Percentiles rank a stretch among this genome's conserved stretches.
These are phyloP conservation scores for Actinomortierella wolfii DNA, from an alignment of 371 early-diverging fungal genomes.

Conservation along the genomic window DNA sequence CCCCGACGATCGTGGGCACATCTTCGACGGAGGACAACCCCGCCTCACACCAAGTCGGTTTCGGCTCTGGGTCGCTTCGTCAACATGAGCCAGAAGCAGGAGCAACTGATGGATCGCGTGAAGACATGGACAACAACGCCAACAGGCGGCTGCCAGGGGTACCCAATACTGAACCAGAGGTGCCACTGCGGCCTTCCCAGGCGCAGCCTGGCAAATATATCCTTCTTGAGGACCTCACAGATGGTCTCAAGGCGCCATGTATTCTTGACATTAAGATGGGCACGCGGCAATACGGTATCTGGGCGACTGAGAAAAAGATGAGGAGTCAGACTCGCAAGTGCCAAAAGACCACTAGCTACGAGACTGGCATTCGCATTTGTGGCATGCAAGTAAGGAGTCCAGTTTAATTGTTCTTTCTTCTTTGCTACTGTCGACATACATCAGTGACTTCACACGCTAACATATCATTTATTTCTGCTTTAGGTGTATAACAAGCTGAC, in stretches of 20 bases:
- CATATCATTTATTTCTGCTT: not conserved
- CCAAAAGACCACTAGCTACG: slow-evolving; percentile 86
- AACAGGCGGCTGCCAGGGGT: not conserved
- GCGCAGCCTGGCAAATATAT: slow-evolving; percentile 72
- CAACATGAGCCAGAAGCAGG: too few relatives aligned
- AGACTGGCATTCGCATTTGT: slow-evolving; percentile 92
- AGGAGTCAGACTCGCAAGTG: slow-evolving; percentile 89
- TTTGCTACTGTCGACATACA: not conserved
- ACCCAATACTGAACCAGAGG: not conserved
- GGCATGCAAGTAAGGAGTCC: slow-evolving; percentile 88
- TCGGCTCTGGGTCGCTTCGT: too few relatives aligned
- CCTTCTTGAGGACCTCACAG: slow-evolving; percentile 91
- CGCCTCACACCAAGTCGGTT: too few relatives aligned
- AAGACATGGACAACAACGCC: not conserved
- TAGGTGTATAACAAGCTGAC: slow-evolving; percentile 81
- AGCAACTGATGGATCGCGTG: slow-evolving; percentile 1
- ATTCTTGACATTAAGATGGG: slow-evolving; percentile 98
- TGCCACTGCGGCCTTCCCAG: slow-evolving; percentile 47
- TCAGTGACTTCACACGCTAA: not conserved
- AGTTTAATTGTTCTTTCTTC: not conserved
- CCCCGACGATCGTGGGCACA: slow-evolving; percentile 10
- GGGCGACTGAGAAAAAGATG: slow-evolving; percentile 82
- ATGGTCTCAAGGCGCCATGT: slow-evolving; percentile 85
- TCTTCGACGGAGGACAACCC: too few relatives aligned
- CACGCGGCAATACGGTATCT: slow-evolving; percentile 93